Evolutionary conservation across 2,329 filamentous ascomycete genomes (phyloP).

Genomic region (Chalara sp.): DNA sequence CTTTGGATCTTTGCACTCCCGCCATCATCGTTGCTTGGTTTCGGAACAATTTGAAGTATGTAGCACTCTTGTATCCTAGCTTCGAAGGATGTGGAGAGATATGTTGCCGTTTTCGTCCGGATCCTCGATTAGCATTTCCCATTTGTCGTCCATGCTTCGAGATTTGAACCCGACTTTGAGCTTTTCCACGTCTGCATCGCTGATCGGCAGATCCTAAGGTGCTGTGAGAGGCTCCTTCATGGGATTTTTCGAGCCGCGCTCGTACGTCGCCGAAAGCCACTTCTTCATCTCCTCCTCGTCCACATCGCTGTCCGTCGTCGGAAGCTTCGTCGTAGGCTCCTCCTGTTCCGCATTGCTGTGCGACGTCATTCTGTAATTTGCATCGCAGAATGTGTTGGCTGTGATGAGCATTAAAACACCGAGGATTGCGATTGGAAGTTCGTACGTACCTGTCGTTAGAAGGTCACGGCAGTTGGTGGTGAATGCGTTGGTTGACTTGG

Average conservation of each 20-base stretch:
- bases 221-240: slow-evolving; percentile 4
- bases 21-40: not conserved
- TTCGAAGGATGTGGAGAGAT: not conserved
- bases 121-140: not conserved
- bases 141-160: slow-evolving; percentile 3
- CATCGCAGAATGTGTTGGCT: not conserved
- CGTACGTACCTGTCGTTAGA: not conserved
- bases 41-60: not conserved
- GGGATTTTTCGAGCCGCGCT: not conserved
- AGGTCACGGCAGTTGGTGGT: not conserved
- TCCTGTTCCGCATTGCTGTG: not conserved
- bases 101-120: not conserved
- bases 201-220: slow-evolving; percentile 2
- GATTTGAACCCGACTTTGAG: slow-evolving; percentile 1
- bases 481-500: not conserved
- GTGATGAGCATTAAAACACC: not conserved
- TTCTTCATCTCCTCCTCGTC: not conserved
- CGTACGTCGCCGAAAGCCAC: not conserved
- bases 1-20: no score
- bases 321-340: not conserved
- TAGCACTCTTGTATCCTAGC: not conserved
- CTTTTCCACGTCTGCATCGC: slow-evolving; percentile 2
- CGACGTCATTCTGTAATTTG: not conserved
- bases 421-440: not conserved
- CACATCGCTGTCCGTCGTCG: not conserved